Percentiles rank a stretch among this genome's conserved stretches.
Conservation (phyloP, 2,329 filamentous ascomycete genomes). For the Davidsoniella australis region DNA sequence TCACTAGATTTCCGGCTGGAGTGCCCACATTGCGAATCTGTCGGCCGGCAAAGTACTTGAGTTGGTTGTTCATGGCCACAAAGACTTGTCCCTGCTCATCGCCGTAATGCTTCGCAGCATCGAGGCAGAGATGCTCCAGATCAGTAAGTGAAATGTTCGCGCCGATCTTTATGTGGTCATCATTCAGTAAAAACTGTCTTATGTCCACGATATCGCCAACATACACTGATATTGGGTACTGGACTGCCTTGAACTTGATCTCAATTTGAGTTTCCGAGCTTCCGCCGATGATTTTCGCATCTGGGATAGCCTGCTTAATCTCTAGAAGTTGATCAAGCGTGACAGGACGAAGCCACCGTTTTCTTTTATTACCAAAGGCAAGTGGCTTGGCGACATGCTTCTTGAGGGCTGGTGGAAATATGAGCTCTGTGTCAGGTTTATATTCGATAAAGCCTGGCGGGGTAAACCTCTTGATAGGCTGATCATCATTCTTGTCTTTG, state of each 20-base stretch:
- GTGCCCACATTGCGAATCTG: slow-evolving; percentile 98
- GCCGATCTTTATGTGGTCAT: slow-evolving; percentile 76
- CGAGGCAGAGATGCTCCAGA: slow-evolving; percentile 65
- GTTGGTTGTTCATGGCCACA: slow-evolving; percentile 78
- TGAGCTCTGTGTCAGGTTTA: slow-evolving; percentile 81
- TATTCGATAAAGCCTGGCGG: slow-evolving; percentile 89
- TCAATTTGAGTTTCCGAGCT: slow-evolving; percentile 97
- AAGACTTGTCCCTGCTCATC: slow-evolving; percentile 58
- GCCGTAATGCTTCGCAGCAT: slow-evolving; percentile 69
- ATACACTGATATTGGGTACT: slow-evolving; percentile 78
- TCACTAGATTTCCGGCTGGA: slow-evolving; percentile 83
- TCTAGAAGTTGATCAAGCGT: slow-evolving; percentile 76
- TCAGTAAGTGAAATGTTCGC: slow-evolving; percentile 89
- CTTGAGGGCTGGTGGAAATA: slow-evolving; percentile 74
- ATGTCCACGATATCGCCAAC: slow-evolving; percentile 88
- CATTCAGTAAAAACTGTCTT: slow-evolving; percentile 60
- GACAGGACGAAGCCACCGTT: slow-evolving; percentile 82
- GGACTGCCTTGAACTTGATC: slow-evolving; percentile 90
- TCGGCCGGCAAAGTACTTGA: slow-evolving; percentile 84
- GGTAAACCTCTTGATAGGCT: slow-evolving; percentile 52
- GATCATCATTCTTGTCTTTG: slow-evolving; percentile 34
- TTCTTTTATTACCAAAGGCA: slow-evolving; percentile 84
- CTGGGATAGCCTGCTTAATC: slow-evolving; percentile 72
- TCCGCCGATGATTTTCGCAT: slow-evolving; percentile 86
- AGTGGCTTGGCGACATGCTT: slow-evolving; percentile 70